Evolutionary conservation across 768 basidiomycete genomes (phyloP), one percentile per base, ranked within the genome.

Genomic region (Psilocybe subaeruginosa): DNA sequence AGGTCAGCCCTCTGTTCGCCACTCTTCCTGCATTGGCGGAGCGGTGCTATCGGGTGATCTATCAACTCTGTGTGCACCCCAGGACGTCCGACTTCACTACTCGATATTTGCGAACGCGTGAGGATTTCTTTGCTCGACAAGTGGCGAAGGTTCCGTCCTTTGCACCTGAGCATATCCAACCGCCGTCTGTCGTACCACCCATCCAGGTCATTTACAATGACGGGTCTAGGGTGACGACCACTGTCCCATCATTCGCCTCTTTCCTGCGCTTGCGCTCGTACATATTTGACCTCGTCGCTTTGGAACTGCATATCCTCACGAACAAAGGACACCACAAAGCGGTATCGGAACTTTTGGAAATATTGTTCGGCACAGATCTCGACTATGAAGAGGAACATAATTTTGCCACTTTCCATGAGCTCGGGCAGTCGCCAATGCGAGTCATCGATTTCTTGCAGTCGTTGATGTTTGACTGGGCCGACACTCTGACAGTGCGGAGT

Each of bases 371-470:
- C 4, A 86, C 81, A 12, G 85, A 86, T 45, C 79, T 80, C 37
- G 71, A 79, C 12, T 81, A 82, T 53, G 80, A 83, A 12, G 75
- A 85, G 30, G 82, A 83, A 35, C 81, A 81, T 29, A 70, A 80
- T 4, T 79, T 86, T 70, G 79, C 78, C 57, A 79, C 84, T 1
- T 92, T 91, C 78, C 82, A 77, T 56, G 90, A 90, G 64, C 80
- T 92, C 57, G 90, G 90, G 3, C 95, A 95, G 70, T 90, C 91
- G 0, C 86, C 93, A 56, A 81, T 93, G 66, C 84, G 91, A 27
- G 88, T 97, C 72, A 89, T 97, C 67, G 95, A 97, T 72, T 86
- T 94, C 56, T 79, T 98, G 49, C 90, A 93, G 69, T 92, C 93
- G 0, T 77, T 98, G 66, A 87, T 89, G 70, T 90, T 98, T 64